Evolutionary conservation across 2,329 filamentous ascomycete genomes (phyloP).

Genomic region (Colletotrichum australisinense): DNA sequence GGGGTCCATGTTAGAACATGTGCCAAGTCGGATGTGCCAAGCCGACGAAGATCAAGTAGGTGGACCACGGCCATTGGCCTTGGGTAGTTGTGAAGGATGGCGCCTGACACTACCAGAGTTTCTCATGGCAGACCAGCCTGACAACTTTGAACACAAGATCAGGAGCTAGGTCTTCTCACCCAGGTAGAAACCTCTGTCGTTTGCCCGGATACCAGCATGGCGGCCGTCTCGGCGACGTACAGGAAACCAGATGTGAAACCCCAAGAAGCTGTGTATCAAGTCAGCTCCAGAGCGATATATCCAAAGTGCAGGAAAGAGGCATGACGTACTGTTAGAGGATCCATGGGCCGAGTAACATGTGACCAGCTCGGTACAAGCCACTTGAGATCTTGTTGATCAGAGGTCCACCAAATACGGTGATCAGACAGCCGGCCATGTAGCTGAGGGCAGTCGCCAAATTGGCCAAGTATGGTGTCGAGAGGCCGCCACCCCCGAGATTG

Average conservation of each 20-base stretch:
- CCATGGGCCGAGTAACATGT: no score
- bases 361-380: no score
- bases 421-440: slow-evolving; percentile 17
- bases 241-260: slow-evolving; percentile 40
- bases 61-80: slow-evolving; percentile 38
- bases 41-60: slow-evolving; percentile 44
- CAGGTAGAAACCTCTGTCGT: slow-evolving; percentile 36
- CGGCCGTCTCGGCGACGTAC: slow-evolving; percentile 42
- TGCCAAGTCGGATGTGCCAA: slow-evolving; percentile 23
- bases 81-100: slow-evolving; percentile 54
- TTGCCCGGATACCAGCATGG: slow-evolving; percentile 39
- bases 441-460: slow-evolving; percentile 23
- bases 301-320: no score
- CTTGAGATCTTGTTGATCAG: slow-evolving; percentile 51
- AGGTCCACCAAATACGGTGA: slow-evolving; percentile 44
- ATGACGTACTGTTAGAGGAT: no score
- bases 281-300: not conserved
- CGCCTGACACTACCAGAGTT: slow-evolving; percentile 48
- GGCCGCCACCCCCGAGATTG: slow-evolving; percentile 25
- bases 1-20: not conserved
- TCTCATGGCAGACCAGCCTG: slow-evolving; percentile 39
- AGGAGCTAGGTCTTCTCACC: slow-evolving; percentile 24
- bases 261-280: not conserved
- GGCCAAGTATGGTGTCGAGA: slow-evolving; percentile 29
- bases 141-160: not conserved